Base-by-base conservation (phyloP, 257 asterid species). In the Fraxinus pennsylvanica region DNA sequence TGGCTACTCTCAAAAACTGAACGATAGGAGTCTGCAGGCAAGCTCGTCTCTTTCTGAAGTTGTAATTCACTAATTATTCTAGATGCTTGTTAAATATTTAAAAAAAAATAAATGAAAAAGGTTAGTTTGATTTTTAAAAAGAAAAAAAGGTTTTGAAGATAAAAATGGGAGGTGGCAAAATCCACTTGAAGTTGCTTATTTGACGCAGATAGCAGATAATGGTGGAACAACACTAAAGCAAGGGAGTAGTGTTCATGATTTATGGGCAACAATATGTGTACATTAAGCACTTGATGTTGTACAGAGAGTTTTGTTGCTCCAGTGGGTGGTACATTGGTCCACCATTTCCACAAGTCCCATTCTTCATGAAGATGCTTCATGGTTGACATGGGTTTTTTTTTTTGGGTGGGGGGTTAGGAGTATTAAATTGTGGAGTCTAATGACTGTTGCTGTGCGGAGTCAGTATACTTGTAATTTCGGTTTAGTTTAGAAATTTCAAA, bases 151-250 rank as follows among this genome's bases (percentile, higher is more conserved):
- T 5, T 13, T 50, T 15, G 59, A 3, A 14, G 54, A 50, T 50
- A 4, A 50, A 50, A 50, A 15, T 50, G 22, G 21, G 4, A 12
- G 59, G 21, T 50, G 59, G 59, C 59, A 15, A 50, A 15, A 1
- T 21, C 25, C 25, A 57, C 9, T 57, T 36, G 39, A 6, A 36
- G 39, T 36, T 36, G 39, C 39, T 36, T 36, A 36, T 6, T 5
- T 15, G 59, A 15, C 0, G 81, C 50, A 73, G 85, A 85, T 70
- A 78, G 80, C 85, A 81, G 45, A 81, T 75, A 47, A 75, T 72
- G 78, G 80, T 84, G 87, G 87, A 78, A 73, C 84, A 84, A 79
- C 82, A 79, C 80, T 68, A 81, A 81, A 79, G 88, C 35, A 29
- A 29, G 30, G 1, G 54, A 77, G 57, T 15, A 19, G 6, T 17